A percentile compares a stretch with the other conserved stretches of the same genome.
Evolutionary conservation across 2,329 filamentous ascomycete genomes (phyloP).

Genomic region (Cladosporium sp.): DNA sequence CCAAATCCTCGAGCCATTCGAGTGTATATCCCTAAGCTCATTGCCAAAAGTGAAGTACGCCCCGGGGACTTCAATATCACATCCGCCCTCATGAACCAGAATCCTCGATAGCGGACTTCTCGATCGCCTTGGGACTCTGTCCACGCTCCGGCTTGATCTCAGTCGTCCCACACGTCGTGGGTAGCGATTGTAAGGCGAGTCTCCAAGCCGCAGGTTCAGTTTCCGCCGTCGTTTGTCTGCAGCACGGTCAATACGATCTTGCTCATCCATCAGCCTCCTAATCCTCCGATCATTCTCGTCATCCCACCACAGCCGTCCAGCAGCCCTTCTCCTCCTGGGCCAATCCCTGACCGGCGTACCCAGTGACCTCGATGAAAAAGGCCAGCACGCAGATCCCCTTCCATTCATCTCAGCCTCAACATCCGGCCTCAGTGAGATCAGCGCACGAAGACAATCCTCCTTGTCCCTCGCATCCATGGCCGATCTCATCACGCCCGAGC

Average conservation of each 20-base stretch:
- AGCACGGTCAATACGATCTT: neutral
- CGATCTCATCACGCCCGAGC: neutral
- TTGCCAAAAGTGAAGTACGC: no score
- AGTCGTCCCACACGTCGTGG: neutral
- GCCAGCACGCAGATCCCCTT: neutral
- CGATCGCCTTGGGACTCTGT: neutral
- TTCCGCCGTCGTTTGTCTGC: neutral
- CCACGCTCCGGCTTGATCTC: neutral
- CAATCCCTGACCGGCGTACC: neutral
- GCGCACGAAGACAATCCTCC: neutral
- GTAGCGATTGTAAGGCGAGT: neutral
- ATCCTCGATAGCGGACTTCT: neutral
- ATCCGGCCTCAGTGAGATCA: neutral
- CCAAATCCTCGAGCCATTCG: no score
- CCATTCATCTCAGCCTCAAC: slow-evolving; percentile 1
- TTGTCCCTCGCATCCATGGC: slow-evolving; percentile 9
- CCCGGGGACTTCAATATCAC: no score
- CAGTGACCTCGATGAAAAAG: neutral
- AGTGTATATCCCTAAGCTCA: no score
- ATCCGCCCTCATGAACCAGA: neutral
- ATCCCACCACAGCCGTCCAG: slow-evolving; percentile 5
- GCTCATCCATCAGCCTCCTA: neutral
- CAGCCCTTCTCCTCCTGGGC: neutral
- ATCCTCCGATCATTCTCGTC: neutral
- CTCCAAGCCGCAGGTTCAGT: neutral